Conservation (phyloP, 2,329 filamentous ascomycete species). For the Monilinia fructigena region DNA sequence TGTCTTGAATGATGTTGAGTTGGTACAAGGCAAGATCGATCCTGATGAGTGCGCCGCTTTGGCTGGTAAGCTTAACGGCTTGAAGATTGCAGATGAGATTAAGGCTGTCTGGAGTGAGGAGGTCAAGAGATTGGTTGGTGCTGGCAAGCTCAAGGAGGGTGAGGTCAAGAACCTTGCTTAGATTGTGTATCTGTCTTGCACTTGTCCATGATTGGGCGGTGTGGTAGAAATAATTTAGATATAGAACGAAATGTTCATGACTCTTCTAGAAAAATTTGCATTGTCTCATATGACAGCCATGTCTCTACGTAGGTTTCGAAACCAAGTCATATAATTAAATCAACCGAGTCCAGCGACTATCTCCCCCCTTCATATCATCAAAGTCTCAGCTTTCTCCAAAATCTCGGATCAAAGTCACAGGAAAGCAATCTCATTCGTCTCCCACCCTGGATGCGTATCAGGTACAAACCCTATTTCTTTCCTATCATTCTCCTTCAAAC, state of each 20-base stretch:
- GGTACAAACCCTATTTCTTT: background rate
- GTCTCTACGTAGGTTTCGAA: background rate
- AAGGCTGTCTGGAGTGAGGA: slow-evolving; percentile 80
- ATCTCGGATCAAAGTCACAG: background rate
- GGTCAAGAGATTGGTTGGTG: slow-evolving; percentile 72
- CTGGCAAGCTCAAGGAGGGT: slow-evolving; percentile 82
- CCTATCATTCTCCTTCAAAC: background rate
- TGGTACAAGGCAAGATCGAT: slow-evolving; percentile 84
- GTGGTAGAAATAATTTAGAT: slow-evolving; percentile 2
- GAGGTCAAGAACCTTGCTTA: slow-evolving; percentile 66
- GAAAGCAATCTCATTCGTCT: background rate
- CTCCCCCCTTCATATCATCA: background rate
- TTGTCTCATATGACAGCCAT: background rate
- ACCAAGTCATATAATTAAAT: background rate
- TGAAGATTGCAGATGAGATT: slow-evolving; percentile 80
- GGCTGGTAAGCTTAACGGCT: slow-evolving; percentile 73
- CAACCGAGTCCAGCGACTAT: background rate
- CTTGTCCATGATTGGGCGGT: slow-evolving; percentile 5
- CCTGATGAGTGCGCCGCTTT: slow-evolving; percentile 84
- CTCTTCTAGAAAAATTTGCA: background rate
- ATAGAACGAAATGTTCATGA: slow-evolving; percentile 17
- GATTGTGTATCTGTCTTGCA: background rate
- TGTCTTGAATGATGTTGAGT: slow-evolving; percentile 81
- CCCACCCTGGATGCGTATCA: too few relatives aligned
- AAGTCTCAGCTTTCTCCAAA: background rate